Evolutionary conservation across 805 yeast genomes (phyloP).

Genomic region (Hanseniaspora singularis): DNA sequence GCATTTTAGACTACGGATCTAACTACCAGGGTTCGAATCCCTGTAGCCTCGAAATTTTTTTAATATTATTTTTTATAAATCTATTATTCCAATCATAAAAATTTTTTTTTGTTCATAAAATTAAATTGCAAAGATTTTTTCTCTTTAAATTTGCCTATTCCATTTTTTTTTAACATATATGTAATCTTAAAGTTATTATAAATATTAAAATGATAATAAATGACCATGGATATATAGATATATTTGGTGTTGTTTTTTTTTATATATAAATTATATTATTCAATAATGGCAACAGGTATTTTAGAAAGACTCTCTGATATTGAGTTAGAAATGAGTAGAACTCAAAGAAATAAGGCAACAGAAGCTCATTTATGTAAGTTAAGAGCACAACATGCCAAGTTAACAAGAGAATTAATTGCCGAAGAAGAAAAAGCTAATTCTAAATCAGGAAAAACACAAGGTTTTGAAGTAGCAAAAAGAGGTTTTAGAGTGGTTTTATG

Average conservation of each 20-base stretch:
- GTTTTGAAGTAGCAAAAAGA: slow-evolving; percentile 87
- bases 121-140: background rate
- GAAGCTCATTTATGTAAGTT: slow-evolving; percentile 91
- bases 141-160: no score
- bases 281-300: slow-evolving; percentile 25
- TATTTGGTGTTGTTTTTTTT: no score
- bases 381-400: slow-evolving; percentile 88
- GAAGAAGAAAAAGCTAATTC: slow-evolving; percentile 58
- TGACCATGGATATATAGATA: no score
- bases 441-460: slow-evolving; percentile 54
- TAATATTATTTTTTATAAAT: background rate
- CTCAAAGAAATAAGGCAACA: slow-evolving; percentile 96
- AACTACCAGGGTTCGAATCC: slow-evolving; percentile 16
- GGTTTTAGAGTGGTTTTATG: slow-evolving; percentile 92
- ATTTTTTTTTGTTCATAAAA: background rate
- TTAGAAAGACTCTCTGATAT: slow-evolving; percentile 73
- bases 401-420: slow-evolving; percentile 79
- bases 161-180: no score
- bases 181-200: no score
- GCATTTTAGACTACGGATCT: slow-evolving; percentile 16
- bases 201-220: no score
- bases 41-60: slow-evolving; percentile 15
- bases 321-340: slow-evolving; percentile 85
- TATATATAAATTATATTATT: no score
- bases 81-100: background rate